phyloP scores from a whole-genome alignment of 768 basidiomycete genomes.

The Coprinellus aureogranulatus region DNA sequence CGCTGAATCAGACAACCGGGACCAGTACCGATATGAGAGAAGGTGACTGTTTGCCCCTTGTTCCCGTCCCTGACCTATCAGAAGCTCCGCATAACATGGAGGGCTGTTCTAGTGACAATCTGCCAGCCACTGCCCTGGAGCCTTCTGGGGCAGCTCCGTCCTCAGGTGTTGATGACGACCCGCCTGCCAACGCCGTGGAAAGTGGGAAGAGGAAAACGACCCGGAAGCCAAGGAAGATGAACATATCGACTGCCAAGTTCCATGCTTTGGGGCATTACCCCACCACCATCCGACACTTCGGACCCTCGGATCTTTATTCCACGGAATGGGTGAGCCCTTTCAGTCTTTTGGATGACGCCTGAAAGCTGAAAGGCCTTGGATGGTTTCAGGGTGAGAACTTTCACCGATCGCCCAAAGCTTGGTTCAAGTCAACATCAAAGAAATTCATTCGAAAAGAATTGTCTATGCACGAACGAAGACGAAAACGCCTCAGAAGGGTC shows the following conservation, averaged over 20 bases:
- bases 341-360: not conserved
- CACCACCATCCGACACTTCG: not conserved
- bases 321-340: not conserved
- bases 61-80: no score
- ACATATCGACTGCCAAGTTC: constrained; percentile 2
- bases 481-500: no score
- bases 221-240: not conserved
- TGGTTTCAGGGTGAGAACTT: not conserved
- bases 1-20: no score
- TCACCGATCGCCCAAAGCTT: not conserved
- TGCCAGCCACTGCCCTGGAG: no score
- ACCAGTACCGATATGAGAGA: no score
- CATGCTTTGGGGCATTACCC: not conserved
- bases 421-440: no score
- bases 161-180: not conserved
- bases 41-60: no score
- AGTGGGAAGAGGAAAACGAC: not conserved
- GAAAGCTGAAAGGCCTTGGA: not conserved
- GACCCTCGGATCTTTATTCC: not conserved
- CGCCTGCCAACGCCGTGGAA: not conserved
- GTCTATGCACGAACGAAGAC: no score
- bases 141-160: not conserved
- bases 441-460: no score
- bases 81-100: no score
- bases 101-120: no score